Conservation (phyloP, 495 filamentous ascomycete species). For the Lophium mytilinum region DNA sequence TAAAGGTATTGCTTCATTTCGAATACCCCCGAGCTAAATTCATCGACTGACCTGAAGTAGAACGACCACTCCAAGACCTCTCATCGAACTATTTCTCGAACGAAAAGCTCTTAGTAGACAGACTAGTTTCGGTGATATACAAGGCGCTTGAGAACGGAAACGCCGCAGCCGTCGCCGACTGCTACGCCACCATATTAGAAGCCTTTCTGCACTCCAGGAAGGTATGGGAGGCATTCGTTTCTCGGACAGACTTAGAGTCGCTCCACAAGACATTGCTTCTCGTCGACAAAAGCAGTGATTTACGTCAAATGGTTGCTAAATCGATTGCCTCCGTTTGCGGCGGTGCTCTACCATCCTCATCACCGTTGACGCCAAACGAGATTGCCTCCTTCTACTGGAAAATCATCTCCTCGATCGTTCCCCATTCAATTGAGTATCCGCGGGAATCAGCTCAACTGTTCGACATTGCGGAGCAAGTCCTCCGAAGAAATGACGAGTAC, state of each 20-base stretch:
- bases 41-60: conserved; percentile 19
- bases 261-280: conserved; percentile 38
- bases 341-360: conserved; percentile 11
- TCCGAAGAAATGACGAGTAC: conserved; percentile 17
- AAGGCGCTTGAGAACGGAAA: background rate
- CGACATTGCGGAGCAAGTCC: conserved; percentile 32
- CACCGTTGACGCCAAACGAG: conserved; percentile 21
- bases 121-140: conserved; percentile 6
- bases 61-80: conserved; percentile 21
- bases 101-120: conserved; percentile 18
- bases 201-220: conserved; percentile 49
- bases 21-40: conserved; percentile 1
- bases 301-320: conserved; percentile 34
- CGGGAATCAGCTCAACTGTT: conserved; percentile 51
- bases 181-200: conserved; percentile 58
- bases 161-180: conserved; percentile 37
- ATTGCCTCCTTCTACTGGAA: conserved; percentile 45
- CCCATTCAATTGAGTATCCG: conserved; percentile 38
- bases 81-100: conserved; percentile 25
- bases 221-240: conserved; percentile 54
- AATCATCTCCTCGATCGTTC: conserved; percentile 43
- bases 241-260: conserved; percentile 36
- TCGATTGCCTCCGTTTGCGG: conserved; percentile 29
- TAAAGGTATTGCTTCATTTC: conserved; percentile 24
- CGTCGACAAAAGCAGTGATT: conserved; percentile 30